Evolutionary conservation across 164 flowering plant genomes (phyloP).

Genomic region (Brasenia schreberi): DNA sequence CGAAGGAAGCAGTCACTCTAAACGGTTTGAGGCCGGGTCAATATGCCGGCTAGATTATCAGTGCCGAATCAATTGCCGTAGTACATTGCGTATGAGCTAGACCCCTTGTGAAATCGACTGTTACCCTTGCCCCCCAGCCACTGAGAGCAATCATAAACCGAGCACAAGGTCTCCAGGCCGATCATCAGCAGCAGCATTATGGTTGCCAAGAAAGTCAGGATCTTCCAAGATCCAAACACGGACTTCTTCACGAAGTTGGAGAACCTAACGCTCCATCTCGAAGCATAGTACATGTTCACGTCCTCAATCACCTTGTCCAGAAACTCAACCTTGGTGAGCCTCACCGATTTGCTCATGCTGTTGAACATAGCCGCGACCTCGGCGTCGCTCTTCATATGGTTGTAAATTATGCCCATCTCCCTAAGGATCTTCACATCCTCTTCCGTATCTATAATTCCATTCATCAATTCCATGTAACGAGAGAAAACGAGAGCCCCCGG

Average conservation of each 20-base stretch:
- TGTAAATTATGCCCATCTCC: constrained; percentile 10
- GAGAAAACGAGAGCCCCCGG: constrained; percentile 12
- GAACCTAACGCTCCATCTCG: constrained; percentile 9
- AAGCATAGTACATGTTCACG: constrained; percentile 9
- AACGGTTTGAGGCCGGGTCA: no score
- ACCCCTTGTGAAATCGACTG: no score
- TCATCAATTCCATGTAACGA: constrained; percentile 20
- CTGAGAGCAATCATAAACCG: constrained; percentile 7
- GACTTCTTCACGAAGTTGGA: constrained; percentile 7
- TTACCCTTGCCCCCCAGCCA: no score
- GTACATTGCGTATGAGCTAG: no score
- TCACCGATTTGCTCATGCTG: constrained; percentile 15
- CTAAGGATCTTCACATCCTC: constrained; percentile 13
- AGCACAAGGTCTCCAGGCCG: constrained; percentile 10
- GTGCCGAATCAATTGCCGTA: no score
- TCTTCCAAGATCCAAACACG: constrained; percentile 15
- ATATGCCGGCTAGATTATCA: no score
- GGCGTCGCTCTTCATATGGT: constrained; percentile 14
- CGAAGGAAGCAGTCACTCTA: no score
- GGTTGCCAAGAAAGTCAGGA: constrained; percentile 12
- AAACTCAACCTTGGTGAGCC: constrained; percentile 8
- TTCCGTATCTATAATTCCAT: constrained; percentile 20
- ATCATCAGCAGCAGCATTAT: constrained; percentile 10
- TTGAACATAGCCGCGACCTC: constrained; percentile 16
- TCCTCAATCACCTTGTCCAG: constrained; percentile 16